Base-by-base conservation (phyloP, 805 yeast genomes). In the Wickerhamiella cacticola region DNA sequence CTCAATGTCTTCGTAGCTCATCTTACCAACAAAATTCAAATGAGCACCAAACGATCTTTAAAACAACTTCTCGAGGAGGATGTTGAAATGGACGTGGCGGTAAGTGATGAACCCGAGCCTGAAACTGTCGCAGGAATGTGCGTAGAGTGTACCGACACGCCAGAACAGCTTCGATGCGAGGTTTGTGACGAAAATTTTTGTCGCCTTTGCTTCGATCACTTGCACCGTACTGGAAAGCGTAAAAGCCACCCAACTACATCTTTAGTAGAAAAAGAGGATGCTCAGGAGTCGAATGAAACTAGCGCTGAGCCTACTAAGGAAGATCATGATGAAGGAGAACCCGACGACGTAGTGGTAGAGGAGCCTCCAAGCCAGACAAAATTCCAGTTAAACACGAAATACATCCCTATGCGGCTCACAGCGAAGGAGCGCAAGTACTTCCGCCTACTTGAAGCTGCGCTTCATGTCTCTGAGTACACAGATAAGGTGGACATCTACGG, bases 401-500 rank as follows among this genome's bases (percentile, higher is more conserved):
- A 69, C 55, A 78, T 82, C 45, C 94, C 94, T 13, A 59, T 82
- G 69, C 71, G 94, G 53, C 68, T 82, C 28, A 72, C 81, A 0
- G 65, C 66, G 42, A 82, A 78, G 40, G 94, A 82, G 60, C 72
- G 94, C 53, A 82, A 80, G 60, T 61, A 79, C 35, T 63, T 82
- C 47, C 68, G 81, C 50, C 63, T 82, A 36, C 64, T 82, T 38
- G 87, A 82, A 53, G 87, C 92, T 1, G 87, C 88, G 0, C 65
- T 82, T 46, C 75, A 79, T 54, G 94, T 82, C 9, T 78, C 84
- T 13, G 89, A 82, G 56, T 82, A 82, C 59, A 82, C 89, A 0
- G 88, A 82, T 56, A 75, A 77, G 55, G 86, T 82, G 38, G 94
- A 82, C 60, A 77, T 82, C 33, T 61, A 79, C 23, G 69, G 81